Conservation (phyloP, 345 rosid genomes). For the Capsella bursapastoris region DNA sequence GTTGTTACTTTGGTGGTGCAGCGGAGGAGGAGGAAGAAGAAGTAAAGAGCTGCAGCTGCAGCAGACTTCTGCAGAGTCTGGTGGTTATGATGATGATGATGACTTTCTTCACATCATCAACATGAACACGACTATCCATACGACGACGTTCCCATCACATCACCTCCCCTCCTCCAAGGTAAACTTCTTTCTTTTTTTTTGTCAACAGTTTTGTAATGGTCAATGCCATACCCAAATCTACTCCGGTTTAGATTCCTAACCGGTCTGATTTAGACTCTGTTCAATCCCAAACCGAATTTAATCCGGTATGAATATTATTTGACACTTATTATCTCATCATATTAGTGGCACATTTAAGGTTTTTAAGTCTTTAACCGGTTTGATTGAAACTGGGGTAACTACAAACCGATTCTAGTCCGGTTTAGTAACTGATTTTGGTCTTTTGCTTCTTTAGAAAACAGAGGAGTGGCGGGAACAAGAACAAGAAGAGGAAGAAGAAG, state of each 20-base stretch:
- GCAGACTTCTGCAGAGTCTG: slow-evolving; percentile 43
- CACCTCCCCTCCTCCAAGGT: slow-evolving; percentile 54
- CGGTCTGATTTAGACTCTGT: not conserved
- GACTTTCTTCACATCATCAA: slow-evolving; percentile 50
- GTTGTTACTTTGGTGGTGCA: slow-evolving; percentile 19
- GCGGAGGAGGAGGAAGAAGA: slow-evolving; percentile 23
- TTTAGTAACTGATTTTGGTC: not conserved
- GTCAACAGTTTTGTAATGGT: not conserved
- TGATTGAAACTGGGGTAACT: not conserved
- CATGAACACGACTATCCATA: slow-evolving; percentile 39
- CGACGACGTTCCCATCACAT: slow-evolving; percentile 48
- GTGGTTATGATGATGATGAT: slow-evolving; percentile 43
- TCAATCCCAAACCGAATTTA: not conserved
- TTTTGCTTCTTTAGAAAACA: slow-evolving; percentile 40
- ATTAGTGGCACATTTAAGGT: not conserved
- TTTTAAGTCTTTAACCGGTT: slow-evolving; percentile 1
- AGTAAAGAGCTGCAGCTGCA: slow-evolving; percentile 46
- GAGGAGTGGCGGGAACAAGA: slow-evolving; percentile 40
- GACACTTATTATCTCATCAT: not conserved
- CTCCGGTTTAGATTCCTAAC: not conserved
- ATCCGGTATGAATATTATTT: not conserved
- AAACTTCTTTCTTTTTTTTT: not conserved
- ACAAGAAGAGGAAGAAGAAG: slow-evolving; percentile 18
- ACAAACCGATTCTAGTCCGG: slow-evolving; percentile 8
- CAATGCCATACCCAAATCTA: not conserved